phyloP scores from a whole-genome alignment of 2,329 filamentous ascomycete genomes.

The Arthrinium phaeospermum region DNA sequence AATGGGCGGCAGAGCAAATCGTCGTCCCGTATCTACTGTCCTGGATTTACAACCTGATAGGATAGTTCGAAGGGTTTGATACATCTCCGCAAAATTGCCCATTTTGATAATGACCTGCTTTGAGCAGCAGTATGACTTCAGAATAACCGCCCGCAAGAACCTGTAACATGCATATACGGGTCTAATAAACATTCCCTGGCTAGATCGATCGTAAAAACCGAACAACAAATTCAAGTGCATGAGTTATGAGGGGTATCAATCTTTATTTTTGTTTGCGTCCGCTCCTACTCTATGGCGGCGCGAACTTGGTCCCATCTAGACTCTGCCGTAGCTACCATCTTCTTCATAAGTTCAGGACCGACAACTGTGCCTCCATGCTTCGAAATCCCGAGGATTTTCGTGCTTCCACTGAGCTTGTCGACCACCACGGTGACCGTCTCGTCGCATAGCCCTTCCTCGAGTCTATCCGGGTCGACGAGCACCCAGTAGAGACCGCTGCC shows the following conservation, averaged over 20 bases:
- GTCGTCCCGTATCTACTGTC: constrained; percentile 87
- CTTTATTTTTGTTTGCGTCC: constrained; percentile 1
- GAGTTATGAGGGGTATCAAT: constrained; percentile 1
- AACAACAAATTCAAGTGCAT: not conserved
- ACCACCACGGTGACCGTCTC: constrained; percentile 86
- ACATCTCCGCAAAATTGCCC: constrained; percentile 55
- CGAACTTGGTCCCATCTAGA: constrained; percentile 67
- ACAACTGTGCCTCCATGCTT: constrained; percentile 82
- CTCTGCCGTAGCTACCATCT: constrained; percentile 64
- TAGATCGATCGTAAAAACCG: not conserved
- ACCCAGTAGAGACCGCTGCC: constrained; percentile 69
- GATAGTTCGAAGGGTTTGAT: constrained; percentile 85
- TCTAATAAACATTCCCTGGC: not conserved
- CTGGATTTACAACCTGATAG: constrained; percentile 77
- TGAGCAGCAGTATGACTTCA: not conserved
- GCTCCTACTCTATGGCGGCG: constrained; percentile 47
- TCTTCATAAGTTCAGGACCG: constrained; percentile 65
- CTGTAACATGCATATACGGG: not conserved
- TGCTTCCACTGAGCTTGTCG: constrained; percentile 61
- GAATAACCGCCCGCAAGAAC: not conserved
- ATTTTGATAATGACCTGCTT: not conserved
- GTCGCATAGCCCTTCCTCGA: constrained; percentile 84
- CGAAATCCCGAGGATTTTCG: constrained; percentile 72
- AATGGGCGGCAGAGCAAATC: constrained; percentile 41
- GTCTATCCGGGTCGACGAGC: constrained; percentile 84